Base-by-base conservation (phyloP, 768 basidiomycete genomes). In the Brasilioporus rufonigricans region DNA sequence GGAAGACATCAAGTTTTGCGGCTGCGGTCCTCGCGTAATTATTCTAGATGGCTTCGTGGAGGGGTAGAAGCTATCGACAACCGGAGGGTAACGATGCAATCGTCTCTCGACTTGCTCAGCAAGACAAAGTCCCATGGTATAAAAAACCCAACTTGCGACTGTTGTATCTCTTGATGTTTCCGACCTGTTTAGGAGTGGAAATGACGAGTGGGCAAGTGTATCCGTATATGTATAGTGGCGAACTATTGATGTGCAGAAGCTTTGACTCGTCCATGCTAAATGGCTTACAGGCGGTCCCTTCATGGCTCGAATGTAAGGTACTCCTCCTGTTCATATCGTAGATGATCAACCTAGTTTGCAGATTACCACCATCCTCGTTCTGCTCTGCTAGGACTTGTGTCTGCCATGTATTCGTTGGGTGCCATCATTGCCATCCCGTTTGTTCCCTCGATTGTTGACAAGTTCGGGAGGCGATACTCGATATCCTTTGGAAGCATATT, bases 51-150 rank as follows among this genome's bases (percentile, higher is more conserved):
- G n/a, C n/a, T n/a, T 44, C 48, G 18, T 46, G 2, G 10, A 40
- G 48, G 2, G 19, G 9, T 19, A 24, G 24, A 8, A 26, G 21
- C 29, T 26, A 44, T 36, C 13, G 16, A 18, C 57, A 39, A 10
- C 35, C 29, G n/a, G 49, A 54, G n/a, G 53, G 18, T 8, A 39
- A 50, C 16, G 50, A 63, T 13, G n/a, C 44, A 10, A 33, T 52
- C 32, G 63, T 68, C 41, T 65, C 64, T 32, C 54, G 32, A n/a
- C 63, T 66, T 19, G 61, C 48, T 12, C n/a, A 60, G 16, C 71
- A 77, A 50, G 84, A 87, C 65, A 72, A 71, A 36, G 74, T 73
- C 7, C 80, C 83, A 36, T 87, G 85, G 85, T 85, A 85, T 65
- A 65, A 61, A 57, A 87, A 86, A 59, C 82, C 74, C 2, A 86